These are phyloP conservation scores for Rhizopus delemar DNA, from an alignment of 371 early-diverging fungal species.

Conservation along the genomic window DNA sequence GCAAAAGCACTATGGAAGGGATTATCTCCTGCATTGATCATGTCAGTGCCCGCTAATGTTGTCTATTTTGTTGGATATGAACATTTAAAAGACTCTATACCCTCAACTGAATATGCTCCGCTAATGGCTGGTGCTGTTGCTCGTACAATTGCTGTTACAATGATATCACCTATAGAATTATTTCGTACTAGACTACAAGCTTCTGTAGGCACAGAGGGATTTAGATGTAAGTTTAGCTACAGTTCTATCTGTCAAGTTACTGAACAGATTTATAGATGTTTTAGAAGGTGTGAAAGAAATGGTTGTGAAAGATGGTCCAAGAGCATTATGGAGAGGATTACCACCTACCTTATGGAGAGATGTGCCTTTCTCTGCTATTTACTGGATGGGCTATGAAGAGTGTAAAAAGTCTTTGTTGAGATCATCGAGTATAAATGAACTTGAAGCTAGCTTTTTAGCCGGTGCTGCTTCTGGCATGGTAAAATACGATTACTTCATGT, in stretches of 20 bases:
- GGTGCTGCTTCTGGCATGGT: conserved; percentile 78
- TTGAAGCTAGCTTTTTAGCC: conserved; percentile 62
- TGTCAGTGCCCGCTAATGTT: conserved; percentile 90
- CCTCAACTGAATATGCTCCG: conserved; percentile 54
- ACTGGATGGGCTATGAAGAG: conserved; percentile 90
- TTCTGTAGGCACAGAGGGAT: conserved; percentile 46
- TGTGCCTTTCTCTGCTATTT: conserved; percentile 88
- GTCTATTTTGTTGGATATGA: conserved; percentile 96
- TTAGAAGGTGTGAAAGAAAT: conserved; percentile 62
- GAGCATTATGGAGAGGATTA: conserved; percentile 84
- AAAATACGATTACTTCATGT: conserved; percentile 25
- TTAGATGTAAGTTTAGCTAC: conserved; percentile 33
- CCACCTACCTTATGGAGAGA: conserved; percentile 93
- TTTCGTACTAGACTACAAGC: conserved; percentile 90
- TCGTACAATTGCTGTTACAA: conserved; percentile 75
- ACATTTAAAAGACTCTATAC: conserved; percentile 60
- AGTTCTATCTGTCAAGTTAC: background rate
- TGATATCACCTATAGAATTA: conserved; percentile 89
- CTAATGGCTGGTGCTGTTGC: conserved; percentile 81
- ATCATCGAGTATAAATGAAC: conserved; percentile 29
- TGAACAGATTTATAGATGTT: conserved; percentile 38
- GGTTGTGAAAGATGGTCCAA: conserved; percentile 60
- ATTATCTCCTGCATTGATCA: conserved; percentile 81
- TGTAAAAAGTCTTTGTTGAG: conserved; percentile 37
- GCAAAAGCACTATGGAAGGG: conserved; percentile 81